Base-by-base conservation (phyloP, 805 yeast genomes). In the Cyberlindnera euphorbiiphila region DNA sequence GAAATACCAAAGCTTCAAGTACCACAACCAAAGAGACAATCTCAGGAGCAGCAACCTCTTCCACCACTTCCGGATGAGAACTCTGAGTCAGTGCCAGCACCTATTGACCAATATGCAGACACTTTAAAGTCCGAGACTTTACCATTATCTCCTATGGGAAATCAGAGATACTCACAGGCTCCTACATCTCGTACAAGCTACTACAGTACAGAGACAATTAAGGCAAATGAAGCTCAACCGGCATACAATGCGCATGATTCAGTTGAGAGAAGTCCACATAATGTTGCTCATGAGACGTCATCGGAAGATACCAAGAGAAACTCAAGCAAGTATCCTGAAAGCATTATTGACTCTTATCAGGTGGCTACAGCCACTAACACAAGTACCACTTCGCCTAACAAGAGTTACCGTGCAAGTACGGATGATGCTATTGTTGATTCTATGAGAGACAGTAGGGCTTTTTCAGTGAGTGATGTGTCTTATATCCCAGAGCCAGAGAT, bases 331-430 rank as follows among this genome's bases (percentile, higher is more conserved):
- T 51, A 51, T 33, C 50, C 57, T 9, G 53, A 47, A 6, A 50
- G 54, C 32, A 51, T 54, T 19, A 49, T 53, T 31, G 57, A 53
- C 18, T 40, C 50, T 3, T 53, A 53, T 15, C 40, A 39, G 42
- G 23, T 39, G n/a, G n/a, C n/a, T n/a, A n/a, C n/a, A n/a, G n/a
- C n/a, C n/a, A n/a, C n/a, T n/a, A n/a, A n/a, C n/a, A n/a, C n/a
- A 34, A 47, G 45, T 16, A 32, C n/a, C 9, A 21, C 31, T 18
- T 36, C 46, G 13, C 37, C 42, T 7, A 24, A 19, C 3, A 35
- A 25, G 24, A 15, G 18, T 10, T 15, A 19, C 11, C 36, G 27
- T 11, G 28, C 16, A 9, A 39, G 45, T 23, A 35, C 34, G 34
- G 27, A 43, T 15, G 39, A 41, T 23, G 42, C 36, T 9, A 30